Base-by-base conservation (phyloP, 129 eudicot species). In the Chrysanthemum lavandulifolium region DNA sequence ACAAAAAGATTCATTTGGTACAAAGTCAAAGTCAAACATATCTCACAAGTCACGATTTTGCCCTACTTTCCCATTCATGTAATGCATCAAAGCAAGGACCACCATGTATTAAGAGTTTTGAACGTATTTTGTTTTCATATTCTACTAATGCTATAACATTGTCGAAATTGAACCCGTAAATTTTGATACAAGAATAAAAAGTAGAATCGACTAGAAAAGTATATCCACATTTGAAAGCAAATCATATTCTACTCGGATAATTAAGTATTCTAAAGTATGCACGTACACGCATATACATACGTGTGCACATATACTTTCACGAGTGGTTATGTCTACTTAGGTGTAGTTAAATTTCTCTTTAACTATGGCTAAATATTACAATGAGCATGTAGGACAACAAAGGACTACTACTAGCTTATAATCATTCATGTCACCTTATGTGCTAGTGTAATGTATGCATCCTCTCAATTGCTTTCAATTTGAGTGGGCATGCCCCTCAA, bases 401-500 rank as follows among this genome's bases (percentile, higher is more conserved):
- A 43, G 62, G 75, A 31, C 70, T 23, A 40, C 75, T 50, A 19
- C 21, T 19, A 13, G 36, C 19, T 27, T 43, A 58, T 78, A 71
- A 78, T 71, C 66, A 71, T 63, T 77, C 61, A 64, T 78, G 77
- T 78, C 71, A 78, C 60, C 59, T 63, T 78, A n/a, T 62, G 52
- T 70, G 74, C 27, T 14, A 55, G 65, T 45, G 47, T 31, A 31
- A 74, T 62, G 19, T n/a, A 27, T 60, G 70, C 11, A 50, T 69
- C 67, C 15, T 78, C 68, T 71, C 67, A 78, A 64, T 78, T 64
- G 73, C 82, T 78, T 78, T 78, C 68, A 64, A 23, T 55, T 65
- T 59, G 65, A 54, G 62, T 71, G 72, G 69, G 62, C 82, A 72
- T 64, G 67, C 66, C 72, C 66, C 74, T 27, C 56, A 36, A 78